A percentile compares a stretch with the other conserved stretches of the same genome.
phyloP scores from a whole-genome alignment of 1,139 yeast species.

The Arxiozyma heterogenica region DNA sequence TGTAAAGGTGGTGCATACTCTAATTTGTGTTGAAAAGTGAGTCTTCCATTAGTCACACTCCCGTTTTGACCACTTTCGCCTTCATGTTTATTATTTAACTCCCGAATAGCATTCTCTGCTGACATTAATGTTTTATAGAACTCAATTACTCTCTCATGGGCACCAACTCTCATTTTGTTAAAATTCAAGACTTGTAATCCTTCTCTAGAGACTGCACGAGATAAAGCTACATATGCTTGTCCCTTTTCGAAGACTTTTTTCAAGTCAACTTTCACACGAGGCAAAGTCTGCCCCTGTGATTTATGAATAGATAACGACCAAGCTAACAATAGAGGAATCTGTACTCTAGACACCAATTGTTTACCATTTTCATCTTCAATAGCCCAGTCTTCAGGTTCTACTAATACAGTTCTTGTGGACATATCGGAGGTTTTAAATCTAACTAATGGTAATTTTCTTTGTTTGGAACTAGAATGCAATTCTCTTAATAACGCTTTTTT shows the following conservation, averaged over 20 bases:
- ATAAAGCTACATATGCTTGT: constrained; percentile 88
- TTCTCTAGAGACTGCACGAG: constrained; percentile 71
- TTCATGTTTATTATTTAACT: constrained; percentile 3
- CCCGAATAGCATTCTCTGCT: constrained; percentile 30
- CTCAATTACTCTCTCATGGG: constrained; percentile 52
- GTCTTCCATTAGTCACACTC: not conserved
- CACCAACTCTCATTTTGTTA: constrained; percentile 44
- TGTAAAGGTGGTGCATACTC: not conserved
- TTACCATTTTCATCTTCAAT: constrained; percentile 52
- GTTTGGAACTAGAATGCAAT: constrained; percentile 33
- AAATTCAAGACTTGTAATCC: constrained; percentile 76
- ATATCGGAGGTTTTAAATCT: constrained; percentile 65
- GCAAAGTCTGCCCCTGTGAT: constrained; percentile 91
- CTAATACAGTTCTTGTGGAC: constrained; percentile 59
- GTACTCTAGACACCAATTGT: constrained; percentile 48
- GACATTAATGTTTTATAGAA: constrained; percentile 43
- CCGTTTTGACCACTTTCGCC: not conserved
- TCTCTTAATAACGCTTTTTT: constrained; percentile 34
- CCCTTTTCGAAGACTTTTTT: constrained; percentile 77
- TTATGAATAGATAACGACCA: constrained; percentile 96
- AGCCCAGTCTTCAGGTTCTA: constrained; percentile 67
- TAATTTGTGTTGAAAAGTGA: not conserved
- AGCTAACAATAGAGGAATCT: constrained; percentile 78
- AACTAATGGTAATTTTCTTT: constrained; percentile 58
- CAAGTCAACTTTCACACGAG: constrained; percentile 73